Evolutionary conservation across 345 rosid genomes (phyloP), one percentile per base, ranked within the genome.

Genomic region (Noccaea caerulescens): DNA sequence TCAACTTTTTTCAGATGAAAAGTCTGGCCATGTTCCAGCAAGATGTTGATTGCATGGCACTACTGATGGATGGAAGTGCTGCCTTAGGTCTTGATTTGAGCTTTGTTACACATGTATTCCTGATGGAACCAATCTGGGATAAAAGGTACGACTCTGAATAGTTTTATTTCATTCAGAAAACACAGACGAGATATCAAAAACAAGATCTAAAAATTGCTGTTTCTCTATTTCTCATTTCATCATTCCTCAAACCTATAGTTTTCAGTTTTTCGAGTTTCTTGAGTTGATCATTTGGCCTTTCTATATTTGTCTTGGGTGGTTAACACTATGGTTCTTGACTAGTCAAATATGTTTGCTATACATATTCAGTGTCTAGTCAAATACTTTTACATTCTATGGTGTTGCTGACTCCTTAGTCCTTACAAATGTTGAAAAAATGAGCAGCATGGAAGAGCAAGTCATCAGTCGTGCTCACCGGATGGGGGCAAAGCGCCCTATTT

Each of bases 111-210:
- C 83, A 80, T 71, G 96, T 94, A 3, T 91, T 89, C 76, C 67
- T 89, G 68, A 91, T 94, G 98, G 96, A 94, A 80, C 98, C 96
- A 46, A 94, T 94, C 54, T 94, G 99, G 99, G 99, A 94, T 72
- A 85, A 89, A 83, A 94, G 98, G 98, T 91, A 80, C 41, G 43
- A 41, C 27, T 34, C 58, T 58, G 44, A 76, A 42, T 34, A 23
- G 11, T 43, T 46, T 13, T 46, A n/a, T 13, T 43, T 6, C 50
- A 54, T 54, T 45, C 43, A 63, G 10, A 30, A 38, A 62, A 32
- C 33, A 27, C 25, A 11, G 67, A 51, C 7, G 27, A 53, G 4
- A 20, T 44, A 43, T 38, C 45, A 39, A n/a, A 47, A 7, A 32
- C 52, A 18, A 30, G 41, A 62, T 46, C 9, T 34, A 20, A 56